Percentiles rank a stretch among this genome's conserved stretches.
These are phyloP conservation scores for Chamaecrista fasciculata DNA, from an alignment of 306 rosid genomes.

Conservation along the genomic window DNA sequence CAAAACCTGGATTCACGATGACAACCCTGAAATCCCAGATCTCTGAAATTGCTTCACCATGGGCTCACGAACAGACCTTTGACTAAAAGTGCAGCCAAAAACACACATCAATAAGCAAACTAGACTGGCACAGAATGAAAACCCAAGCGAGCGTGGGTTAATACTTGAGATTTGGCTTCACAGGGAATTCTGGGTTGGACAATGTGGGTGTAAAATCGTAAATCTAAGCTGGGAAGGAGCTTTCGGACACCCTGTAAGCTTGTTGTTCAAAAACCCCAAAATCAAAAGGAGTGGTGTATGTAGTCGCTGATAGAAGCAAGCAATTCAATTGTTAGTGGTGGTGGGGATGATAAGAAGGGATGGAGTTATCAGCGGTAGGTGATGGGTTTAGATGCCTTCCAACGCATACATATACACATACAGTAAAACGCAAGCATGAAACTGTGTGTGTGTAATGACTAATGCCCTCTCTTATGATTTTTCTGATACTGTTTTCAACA, in stretches of 20 bases:
- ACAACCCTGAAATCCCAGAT: constrained; percentile 57
- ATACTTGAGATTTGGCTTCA: neutral
- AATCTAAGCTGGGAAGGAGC: constrained; percentile 79
- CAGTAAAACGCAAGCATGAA: constrained; percentile 51
- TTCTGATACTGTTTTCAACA: constrained; percentile 43
- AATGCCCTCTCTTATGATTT: constrained; percentile 30
- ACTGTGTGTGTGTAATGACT: constrained; percentile 31
- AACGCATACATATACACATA: constrained; percentile 40
- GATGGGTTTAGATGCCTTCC: constrained; percentile 50
- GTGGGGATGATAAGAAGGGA: constrained; percentile 46
- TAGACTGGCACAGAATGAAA: neutral
- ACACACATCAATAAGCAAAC: neutral
- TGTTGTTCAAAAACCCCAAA: constrained; percentile 30
- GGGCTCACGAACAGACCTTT: constrained; percentile 50
- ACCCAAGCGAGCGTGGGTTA: neutral
- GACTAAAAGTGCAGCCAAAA: constrained; percentile 20
- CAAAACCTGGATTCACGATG: constrained; percentile 21
- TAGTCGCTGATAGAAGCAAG: constrained; percentile 18
- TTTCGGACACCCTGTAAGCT: constrained; percentile 37
- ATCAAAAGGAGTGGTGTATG: constrained; percentile 16
- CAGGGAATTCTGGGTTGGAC: constrained; percentile 20
- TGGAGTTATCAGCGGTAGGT: constrained; percentile 82
- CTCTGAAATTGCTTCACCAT: constrained; percentile 48
- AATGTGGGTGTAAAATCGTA: constrained; percentile 59
- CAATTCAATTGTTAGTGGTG: constrained; percentile 34